Evolutionary conservation across 2,329 filamentous ascomycete genomes (phyloP).

Genomic region (Aspergillus sp.): DNA sequence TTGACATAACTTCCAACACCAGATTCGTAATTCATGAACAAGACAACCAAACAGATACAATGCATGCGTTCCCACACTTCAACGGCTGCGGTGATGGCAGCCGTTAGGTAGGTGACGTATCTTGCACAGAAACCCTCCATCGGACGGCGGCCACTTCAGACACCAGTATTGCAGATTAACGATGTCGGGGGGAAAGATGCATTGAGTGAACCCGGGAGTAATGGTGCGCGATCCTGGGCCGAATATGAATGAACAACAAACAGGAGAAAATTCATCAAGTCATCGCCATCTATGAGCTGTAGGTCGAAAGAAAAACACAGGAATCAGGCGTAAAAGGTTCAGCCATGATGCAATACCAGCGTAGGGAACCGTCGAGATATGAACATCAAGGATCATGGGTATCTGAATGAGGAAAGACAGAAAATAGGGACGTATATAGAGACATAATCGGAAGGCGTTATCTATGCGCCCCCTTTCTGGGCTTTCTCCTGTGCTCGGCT

Average conservation of each 20-base stretch:
- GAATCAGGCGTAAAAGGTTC: conserved; percentile 7
- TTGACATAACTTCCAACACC: background rate
- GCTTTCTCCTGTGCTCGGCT: conserved; percentile 83
- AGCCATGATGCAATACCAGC: conserved; percentile 19
- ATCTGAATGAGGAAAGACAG: conserved; percentile 27
- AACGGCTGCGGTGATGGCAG: no score
- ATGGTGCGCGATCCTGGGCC: conserved; percentile 5
- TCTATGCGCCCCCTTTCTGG: conserved; percentile 54
- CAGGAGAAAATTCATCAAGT: conserved; percentile 14
- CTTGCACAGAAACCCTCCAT: background rate
- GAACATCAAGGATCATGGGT: conserved; percentile 22
- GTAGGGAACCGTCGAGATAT: conserved; percentile 16
- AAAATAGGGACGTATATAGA: conserved; percentile 25
- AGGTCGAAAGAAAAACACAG: conserved; percentile 9
- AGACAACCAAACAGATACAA: background rate
- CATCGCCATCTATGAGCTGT: conserved; percentile 25
- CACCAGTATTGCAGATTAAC: background rate
- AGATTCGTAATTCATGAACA: background rate
- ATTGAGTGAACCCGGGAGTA: conserved; percentile 7
- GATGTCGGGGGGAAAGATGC: conserved; percentile 8
- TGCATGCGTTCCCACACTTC: no score
- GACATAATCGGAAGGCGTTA: conserved; percentile 17
- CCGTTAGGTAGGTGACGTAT: no score
- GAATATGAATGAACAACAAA: conserved; percentile 2
- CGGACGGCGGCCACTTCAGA: background rate